phyloP scores from a whole-genome alignment of 108 stramenopile genomes.

The Nannochloropsis oceanica region DNA sequence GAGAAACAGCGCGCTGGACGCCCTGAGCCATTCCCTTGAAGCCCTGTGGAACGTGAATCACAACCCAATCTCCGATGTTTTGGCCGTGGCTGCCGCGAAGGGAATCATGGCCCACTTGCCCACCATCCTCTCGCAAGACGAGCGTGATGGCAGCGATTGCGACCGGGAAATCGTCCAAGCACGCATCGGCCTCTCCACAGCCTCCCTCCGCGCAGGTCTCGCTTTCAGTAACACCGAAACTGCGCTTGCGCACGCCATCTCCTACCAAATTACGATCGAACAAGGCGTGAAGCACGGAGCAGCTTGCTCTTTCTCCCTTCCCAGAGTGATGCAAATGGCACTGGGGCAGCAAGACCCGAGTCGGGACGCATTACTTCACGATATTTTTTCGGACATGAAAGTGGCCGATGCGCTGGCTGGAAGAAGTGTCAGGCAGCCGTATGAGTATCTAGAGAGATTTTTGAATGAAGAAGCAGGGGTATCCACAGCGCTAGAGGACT shows the following conservation, averaged over 20 bases:
- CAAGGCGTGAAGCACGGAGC: neutral
- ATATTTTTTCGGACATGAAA: neutral
- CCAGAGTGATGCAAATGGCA: neutral
- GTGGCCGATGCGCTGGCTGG: neutral
- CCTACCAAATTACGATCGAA: neutral
- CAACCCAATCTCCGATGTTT: neutral
- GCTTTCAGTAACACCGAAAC: neutral
- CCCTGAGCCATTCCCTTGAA: neutral
- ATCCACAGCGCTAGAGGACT: neutral
- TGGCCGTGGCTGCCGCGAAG: neutral
- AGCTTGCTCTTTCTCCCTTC: neutral
- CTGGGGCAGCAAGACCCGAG: neutral
- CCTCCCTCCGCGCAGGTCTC: neutral
- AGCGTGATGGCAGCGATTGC: neutral
- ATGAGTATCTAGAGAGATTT: neutral
- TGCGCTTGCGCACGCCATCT: neutral
- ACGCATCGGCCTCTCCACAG: neutral
- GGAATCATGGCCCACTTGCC: neutral
- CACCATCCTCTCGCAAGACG: neutral
- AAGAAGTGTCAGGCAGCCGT: neutral
- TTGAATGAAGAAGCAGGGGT: neutral
- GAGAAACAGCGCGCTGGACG: neutral
- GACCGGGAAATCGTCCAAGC: neutral
- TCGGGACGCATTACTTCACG: neutral
- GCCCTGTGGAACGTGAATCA: neutral